Conservation (phyloP, 192 early-diverging fungal genomes). For the Backusella australiensis region DNA sequence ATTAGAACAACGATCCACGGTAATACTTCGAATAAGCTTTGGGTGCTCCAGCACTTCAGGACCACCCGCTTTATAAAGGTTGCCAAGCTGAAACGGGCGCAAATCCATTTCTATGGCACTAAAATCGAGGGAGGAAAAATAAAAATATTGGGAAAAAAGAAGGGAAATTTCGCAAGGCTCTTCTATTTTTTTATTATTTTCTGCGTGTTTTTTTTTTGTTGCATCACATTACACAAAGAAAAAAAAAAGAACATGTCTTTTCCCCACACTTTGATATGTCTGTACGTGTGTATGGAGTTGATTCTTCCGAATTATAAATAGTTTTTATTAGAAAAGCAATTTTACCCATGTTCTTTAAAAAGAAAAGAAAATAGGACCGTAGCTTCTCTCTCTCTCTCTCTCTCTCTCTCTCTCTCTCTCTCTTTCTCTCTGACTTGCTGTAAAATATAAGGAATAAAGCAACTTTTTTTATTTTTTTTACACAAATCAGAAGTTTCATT, state of each 20-base stretch:
- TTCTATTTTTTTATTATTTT: not conserved
- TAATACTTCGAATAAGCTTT: constrained; percentile 62
- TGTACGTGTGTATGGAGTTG: no score
- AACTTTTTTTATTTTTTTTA: no score
- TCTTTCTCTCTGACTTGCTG: no score
- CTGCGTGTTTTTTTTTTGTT: not conserved
- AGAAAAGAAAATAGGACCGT: no score
- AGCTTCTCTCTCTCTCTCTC: no score
- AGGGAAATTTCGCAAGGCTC: not conserved
- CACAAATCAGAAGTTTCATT: not conserved
- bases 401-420: no score
- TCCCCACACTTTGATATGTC: not conserved
- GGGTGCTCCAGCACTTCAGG: constrained; percentile 30
- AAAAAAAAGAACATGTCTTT: not conserved
- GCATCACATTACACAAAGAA: not conserved
- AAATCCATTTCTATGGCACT: not conserved
- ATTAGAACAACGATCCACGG: constrained; percentile 67
- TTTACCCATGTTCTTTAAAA: no score
- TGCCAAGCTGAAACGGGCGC: not conserved
- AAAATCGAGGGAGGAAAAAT: not conserved
- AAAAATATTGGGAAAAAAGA: not conserved
- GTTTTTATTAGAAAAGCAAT: no score
- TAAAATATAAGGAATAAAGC: no score
- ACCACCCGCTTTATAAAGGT: not conserved
- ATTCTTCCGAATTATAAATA: no score